Base-by-base conservation (phyloP, 495 filamentous ascomycete genomes). In the Penicillium daleae region DNA sequence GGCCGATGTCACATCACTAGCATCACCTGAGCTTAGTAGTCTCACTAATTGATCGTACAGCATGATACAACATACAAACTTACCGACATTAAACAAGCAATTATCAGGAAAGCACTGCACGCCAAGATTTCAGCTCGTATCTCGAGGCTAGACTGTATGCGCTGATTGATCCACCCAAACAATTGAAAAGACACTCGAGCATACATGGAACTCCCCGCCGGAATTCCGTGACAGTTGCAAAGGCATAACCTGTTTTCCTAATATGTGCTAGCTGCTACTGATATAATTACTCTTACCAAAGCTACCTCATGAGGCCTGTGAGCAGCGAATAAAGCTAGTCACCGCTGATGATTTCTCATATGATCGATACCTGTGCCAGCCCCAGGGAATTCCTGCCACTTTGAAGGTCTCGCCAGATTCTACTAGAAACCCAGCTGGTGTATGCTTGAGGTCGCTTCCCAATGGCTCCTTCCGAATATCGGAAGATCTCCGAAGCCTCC, bases 401-500 rank as follows among this genome's bases (percentile, higher is more conserved):
- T 15, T 31, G 48, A 50, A 29, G 6, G 46, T 1, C 48, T 50
- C 48, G 15, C 48, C 27, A n/a, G 12, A 29, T 5, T 50, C n/a
- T 19, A 29, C 27, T 27, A 29, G 29, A 17, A 13, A 26, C 19
- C 48, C 48, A 31, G 15, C 48, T 27, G 48, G 27, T 29, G 27
- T 27, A 50, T 24, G 6, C 15, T 12, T 29, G n/a, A 6, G 29
- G 22, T 29, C 2, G 13, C 29, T 50, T 31, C 48, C 24, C 27
- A 29, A 50, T 50, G 48, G 48, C 48, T 29, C 5, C 48, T 26
- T 50, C 48, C 24, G 12, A 50, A 24, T 50, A 50, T 29, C 48
- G 48, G 48, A 50, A 50, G 24, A 50, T 50, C 48, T 50, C 48
- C 48, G 48, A 50, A 50, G 24, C 48, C 27, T 50, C 48, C 12